Evolutionary conservation across 352 stramenopile species (phyloP), one percentile per base, ranked within the genome.

Genomic region (Globisporangium ultimum): DNA sequence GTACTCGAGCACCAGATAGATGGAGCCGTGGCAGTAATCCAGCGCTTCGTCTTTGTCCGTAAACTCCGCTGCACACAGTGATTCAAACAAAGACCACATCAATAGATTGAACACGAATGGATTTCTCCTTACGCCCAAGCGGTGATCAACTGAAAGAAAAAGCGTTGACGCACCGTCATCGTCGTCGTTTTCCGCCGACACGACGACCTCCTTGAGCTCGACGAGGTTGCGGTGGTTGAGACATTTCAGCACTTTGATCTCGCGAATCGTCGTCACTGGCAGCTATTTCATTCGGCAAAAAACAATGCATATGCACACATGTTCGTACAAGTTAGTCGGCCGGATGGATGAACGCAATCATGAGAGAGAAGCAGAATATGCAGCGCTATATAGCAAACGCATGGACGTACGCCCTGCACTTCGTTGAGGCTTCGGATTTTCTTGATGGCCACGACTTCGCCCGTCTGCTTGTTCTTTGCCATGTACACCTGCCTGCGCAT

Each of bases 191-290:
- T 93, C 87, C 3, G 82, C 86, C 1, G 87, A 94, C 1, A 97
- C 87, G 2, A 99, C 91, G 47, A 99, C 93, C 71, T 99, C 96
- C 59, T 98, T 92, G 64, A 99, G 88, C 61, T 92, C 81, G 21
- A 99, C 93, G 57, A 99, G 78, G 72, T 98, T 98, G 18, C 80
- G 84, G 73, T 99, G 97, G 52, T 94, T 88, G 6, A 99, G 77
- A 68, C 88, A 90, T 71, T 98, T 98, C 53, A 99, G 82, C 65
- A 99, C 97, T 87, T 98, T 98, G 61, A 99, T 99, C 78, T 99
- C 97, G 13, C 97, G 89, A 63, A 99, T 97, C 15, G 97, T 97
- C 42, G 94, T 98, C 49, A 98, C 82, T 0, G 97, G 96, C 13
- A 98, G 75, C 86, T 97, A 51, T 34, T 54, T 54, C 15, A 63